Base-by-base conservation (phyloP, 768 basidiomycete genomes). In the Pleurotus eryngii region DNA sequence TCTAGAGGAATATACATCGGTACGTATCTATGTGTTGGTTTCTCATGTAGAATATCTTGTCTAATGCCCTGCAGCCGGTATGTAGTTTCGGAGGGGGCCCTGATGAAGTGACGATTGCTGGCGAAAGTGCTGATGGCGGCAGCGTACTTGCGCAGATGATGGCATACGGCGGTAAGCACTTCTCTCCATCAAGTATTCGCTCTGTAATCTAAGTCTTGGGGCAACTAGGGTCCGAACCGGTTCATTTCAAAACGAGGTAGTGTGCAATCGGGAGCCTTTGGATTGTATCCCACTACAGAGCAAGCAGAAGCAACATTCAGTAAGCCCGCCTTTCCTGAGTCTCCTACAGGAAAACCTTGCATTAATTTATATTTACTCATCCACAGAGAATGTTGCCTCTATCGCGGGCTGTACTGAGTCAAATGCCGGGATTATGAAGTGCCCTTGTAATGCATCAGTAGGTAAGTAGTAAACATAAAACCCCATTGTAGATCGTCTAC, bases 81-180 rank as follows among this genome's bases (percentile, higher is more conserved):
- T 9, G 40, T 8, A 46, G 65, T 11, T 75, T 76, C 45, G 75
- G 73, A 2, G 73, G 73, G 0, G 62, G 73, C 55, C 72, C 70
- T 4, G 59, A 60, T 6, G 60, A 66, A 38, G 67, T 74, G 11
- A 70, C 75, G 17, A 72, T 79, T 47, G 60, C 59, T 20, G 71
- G 71, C 0, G 74, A 78, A 57, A 75, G 73, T 43, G 76, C 77
- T 1, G 78, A 78, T 1, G 78, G 76, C 0, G 76, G 76, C 0
- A 74, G 72, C 37, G 71, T 80, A 7, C 65, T 75, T 7, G 76
- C 79, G 70, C 79, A 80, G 55, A 62, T 75, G 5, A 70, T 74
- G 8, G 77, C 78, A 5, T 75, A 75, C 57, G 78, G 73, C 62
- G 78, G 78, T 67, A 20, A n/a, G n/a, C n/a, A n/a, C n/a, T n/a